Evolutionary conservation across 2,329 filamentous ascomycete species (phyloP), one percentile per base, ranked within the genome.

Genomic region (Pyrenophora seminiperda): DNA sequence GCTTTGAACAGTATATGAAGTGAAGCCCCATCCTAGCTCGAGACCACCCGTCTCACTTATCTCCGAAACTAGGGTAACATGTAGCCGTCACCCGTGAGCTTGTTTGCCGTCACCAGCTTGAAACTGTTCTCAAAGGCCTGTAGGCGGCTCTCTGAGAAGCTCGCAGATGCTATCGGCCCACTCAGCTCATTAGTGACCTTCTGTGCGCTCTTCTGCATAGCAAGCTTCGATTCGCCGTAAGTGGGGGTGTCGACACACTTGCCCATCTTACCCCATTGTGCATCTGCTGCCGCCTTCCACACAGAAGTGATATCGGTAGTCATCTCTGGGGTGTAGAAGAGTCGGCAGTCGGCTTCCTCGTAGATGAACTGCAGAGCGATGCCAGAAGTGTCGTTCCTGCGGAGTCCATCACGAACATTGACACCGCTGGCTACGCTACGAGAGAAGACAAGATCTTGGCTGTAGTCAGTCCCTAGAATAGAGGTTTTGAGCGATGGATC

Each of bases 271-370:
- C 59, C 53, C 73, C 73, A 75, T 7, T 64, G 66, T 3, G 62
- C 65, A 47, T 75, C 71, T 6, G 67, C 70, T n/a, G 64, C 73
- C 7, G 71, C 67, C 53, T 66, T 73, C 73, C 73, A 75, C 3
- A 72, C 43, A 2, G 66, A 62, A 5, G 67, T 68, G 10, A 66
- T 68, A 41, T 73, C 71, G 20, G 74, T 63, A 2, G 72, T 74
- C 73, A 75, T 75, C 58, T 74, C 71, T 0, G 72, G 66, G 2
- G 72, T 74, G 56, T 72, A 75, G 56, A 68, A 74, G 6, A 75
- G 59, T 41, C 73, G 67, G 50, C 73, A 75, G 41, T 75, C 65
- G 2, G 73, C 71, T 41, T 68, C 61, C 50, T 75, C 72, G 49
- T 75, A 75, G 9, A 70, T 56, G 48, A 75, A 75, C 27, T 75